Percentiles rank a stretch among this genome's conserved stretches.
phyloP scores from a whole-genome alignment of 192 early-diverging fungal species.

The Tieghemiomyces parasiticus region DNA sequence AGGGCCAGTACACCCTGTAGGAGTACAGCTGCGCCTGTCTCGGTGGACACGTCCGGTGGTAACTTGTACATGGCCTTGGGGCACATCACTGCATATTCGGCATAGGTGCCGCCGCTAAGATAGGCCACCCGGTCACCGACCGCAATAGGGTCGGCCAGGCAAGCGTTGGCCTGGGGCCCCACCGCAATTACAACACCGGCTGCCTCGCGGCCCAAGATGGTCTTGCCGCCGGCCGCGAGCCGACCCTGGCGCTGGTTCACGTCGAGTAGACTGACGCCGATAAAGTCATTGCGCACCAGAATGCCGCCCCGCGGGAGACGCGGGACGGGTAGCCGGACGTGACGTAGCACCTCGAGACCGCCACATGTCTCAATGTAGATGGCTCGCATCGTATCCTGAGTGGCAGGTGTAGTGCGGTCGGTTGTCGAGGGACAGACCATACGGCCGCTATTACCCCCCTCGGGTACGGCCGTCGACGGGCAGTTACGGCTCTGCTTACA shows the following conservation, averaged over 20 bases:
- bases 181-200: slow-evolving; percentile 64
- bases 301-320: slow-evolving; percentile 32
- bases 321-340: slow-evolving; percentile 32
- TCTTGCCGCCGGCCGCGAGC: slow-evolving; percentile 47
- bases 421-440: no score
- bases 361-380: slow-evolving; percentile 37
- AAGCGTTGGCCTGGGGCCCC: no score
- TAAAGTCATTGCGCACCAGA: slow-evolving; percentile 56
- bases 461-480: no score
- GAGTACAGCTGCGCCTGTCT: slow-evolving; percentile 47
- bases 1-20: slow-evolving; percentile 77
- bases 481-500: not conserved
- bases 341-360: slow-evolving; percentile 39
- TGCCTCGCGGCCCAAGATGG: slow-evolving; percentile 63
- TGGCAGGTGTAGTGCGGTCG: no score
- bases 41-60: slow-evolving; percentile 29
- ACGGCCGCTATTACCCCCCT: no score
- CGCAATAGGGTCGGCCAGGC: slow-evolving; percentile 34
- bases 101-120: slow-evolving; percentile 41
- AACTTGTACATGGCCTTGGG: slow-evolving; percentile 26
- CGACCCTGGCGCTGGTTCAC: slow-evolving; percentile 75
- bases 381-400: slow-evolving; percentile 28
- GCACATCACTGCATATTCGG: slow-evolving; percentile 49
- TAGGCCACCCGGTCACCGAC: slow-evolving; percentile 78
- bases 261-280: slow-evolving; percentile 86